Conservation (phyloP, 176 grass and related monocot genomes). For the Oryza brachyantha region DNA sequence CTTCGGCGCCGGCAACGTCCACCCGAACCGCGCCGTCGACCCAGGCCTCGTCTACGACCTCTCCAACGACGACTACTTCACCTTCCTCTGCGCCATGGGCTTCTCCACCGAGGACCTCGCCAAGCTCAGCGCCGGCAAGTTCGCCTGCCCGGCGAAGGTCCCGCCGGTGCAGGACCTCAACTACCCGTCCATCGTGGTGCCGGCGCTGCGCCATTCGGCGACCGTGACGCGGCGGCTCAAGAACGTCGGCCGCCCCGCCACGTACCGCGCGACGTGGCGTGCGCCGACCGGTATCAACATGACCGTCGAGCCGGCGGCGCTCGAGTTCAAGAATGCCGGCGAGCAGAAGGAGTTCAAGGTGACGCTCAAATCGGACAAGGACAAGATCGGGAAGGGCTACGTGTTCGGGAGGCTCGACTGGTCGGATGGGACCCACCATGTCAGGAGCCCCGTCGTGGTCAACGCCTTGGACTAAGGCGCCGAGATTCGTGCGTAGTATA, state of each 20-base stretch:
- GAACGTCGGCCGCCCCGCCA: slow-evolving; percentile 54
- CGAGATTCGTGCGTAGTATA: not conserved
- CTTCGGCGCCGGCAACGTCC: slow-evolving; percentile 66
- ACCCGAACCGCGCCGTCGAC: slow-evolving; percentile 61
- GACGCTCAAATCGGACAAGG: slow-evolving; percentile 35
- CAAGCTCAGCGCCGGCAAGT: slow-evolving; percentile 29
- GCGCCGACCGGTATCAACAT: slow-evolving; percentile 41
- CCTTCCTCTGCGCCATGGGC: slow-evolving; percentile 66
- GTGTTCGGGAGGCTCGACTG: slow-evolving; percentile 68
- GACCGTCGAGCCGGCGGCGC: slow-evolving; percentile 36
- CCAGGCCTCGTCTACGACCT: slow-evolving; percentile 78
- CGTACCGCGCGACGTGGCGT: slow-evolving; percentile 43
- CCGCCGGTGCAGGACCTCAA: slow-evolving; percentile 61
- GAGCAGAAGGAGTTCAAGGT: slow-evolving; percentile 61
- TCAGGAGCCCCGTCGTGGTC: slow-evolving; percentile 58
- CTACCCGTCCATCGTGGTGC: slow-evolving; percentile 70
- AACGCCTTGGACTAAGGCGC: slow-evolving; percentile 51
- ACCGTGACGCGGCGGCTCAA: slow-evolving; percentile 53
- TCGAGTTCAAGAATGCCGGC: slow-evolving; percentile 45
- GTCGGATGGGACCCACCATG: slow-evolving; percentile 69
- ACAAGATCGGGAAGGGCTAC: slow-evolving; percentile 42
- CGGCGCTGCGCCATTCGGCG: slow-evolving; percentile 24
- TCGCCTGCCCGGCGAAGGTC: slow-evolving; percentile 39
- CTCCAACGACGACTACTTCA: slow-evolving; percentile 47
- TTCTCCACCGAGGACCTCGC: slow-evolving; percentile 1